Base-by-base conservation (phyloP, 140 eudicot genomes). In the Oenanthe javanica region DNA sequence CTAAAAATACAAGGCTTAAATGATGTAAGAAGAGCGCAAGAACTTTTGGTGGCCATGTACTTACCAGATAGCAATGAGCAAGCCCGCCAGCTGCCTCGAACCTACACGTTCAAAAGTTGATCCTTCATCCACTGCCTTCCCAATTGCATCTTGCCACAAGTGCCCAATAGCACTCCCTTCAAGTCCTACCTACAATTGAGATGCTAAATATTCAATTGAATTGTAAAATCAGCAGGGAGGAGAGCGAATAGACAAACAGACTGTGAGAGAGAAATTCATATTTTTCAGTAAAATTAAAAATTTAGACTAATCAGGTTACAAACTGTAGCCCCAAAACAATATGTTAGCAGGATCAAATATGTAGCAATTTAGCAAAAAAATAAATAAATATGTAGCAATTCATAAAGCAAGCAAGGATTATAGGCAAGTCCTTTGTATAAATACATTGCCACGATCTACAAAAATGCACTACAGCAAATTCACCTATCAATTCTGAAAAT, bases 151-250 rank as follows among this genome's bases (percentile, higher is more conserved):
- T 83, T 93, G 99, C 99, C 99, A 96, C 89, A 88, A 87, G 76
- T 91, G 92, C 82, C 99, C 99, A 42, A 89, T 91, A 72, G 98
- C 64, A 84, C 99, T 96, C 86, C 99, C 99, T 93, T 96, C 99
- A 82, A 96, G 96, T 83, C 99, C 99, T 87, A 96, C 92, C 98
- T 93, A 91, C 84, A 86, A 51, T 83, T 75, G 59, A 78, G 67
- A 72, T 81, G 66, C 77, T 31, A 64, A 42, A 57, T 77, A 61
- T 52, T 77, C 40, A 81, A 81, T 76, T 72, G 54, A 54, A 77
- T 18, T 38, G 23, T 54, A 77, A 74, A 47, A 9, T 10, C 1
- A 11, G 18, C 27, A 57, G 25, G 45, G 3, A 38, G 25, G 6
- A 72, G 36, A 12, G 25, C 18, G 16, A 9, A 21, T 21, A 19